Conservation (phyloP, 805 yeast species). For the Scheffersomyces amazonensis region DNA sequence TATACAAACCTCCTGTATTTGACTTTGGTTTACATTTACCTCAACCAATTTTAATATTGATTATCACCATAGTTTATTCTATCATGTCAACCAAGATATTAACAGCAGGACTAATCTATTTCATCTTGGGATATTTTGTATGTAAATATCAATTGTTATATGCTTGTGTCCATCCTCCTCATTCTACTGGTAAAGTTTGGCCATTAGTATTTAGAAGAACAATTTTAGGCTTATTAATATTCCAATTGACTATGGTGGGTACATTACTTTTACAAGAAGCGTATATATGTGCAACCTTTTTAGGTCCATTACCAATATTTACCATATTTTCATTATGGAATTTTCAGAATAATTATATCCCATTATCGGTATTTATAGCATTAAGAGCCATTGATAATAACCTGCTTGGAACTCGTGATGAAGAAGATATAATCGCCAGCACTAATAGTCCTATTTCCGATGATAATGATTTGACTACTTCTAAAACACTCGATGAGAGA, state of each 20-base stretch:
- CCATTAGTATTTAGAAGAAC: conserved; percentile 83
- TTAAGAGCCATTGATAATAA: conserved; percentile 66
- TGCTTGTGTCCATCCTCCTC: conserved; percentile 92
- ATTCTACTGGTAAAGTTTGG: conserved; percentile 97
- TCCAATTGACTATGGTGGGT: conserved; percentile 93
- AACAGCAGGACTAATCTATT: conserved; percentile 80
- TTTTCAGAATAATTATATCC: conserved; percentile 77
- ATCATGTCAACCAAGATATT: conserved; percentile 86
- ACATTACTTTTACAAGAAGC: conserved; percentile 80
- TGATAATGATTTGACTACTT: neutral
- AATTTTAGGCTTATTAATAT: conserved; percentile 72
- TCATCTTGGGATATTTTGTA: conserved; percentile 80
- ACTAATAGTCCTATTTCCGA: neutral
- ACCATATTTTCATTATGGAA: conserved; percentile 70
- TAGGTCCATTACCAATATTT: conserved; percentile 73
- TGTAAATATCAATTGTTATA: conserved; percentile 88
- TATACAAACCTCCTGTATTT: conserved; percentile 87
- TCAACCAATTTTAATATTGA: conserved; percentile 81
- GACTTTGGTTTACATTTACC: conserved; percentile 91
- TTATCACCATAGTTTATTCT: conserved; percentile 83
- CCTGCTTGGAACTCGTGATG: conserved; percentile 20
- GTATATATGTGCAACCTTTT: conserved; percentile 64
- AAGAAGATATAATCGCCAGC: conserved; percentile 3
- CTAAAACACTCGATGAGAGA: conserved; percentile 69
- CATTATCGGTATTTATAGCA: conserved; percentile 83